Conservation (phyloP, 2,329 filamentous ascomycete genomes). For the Chaetomium sp. region DNA sequence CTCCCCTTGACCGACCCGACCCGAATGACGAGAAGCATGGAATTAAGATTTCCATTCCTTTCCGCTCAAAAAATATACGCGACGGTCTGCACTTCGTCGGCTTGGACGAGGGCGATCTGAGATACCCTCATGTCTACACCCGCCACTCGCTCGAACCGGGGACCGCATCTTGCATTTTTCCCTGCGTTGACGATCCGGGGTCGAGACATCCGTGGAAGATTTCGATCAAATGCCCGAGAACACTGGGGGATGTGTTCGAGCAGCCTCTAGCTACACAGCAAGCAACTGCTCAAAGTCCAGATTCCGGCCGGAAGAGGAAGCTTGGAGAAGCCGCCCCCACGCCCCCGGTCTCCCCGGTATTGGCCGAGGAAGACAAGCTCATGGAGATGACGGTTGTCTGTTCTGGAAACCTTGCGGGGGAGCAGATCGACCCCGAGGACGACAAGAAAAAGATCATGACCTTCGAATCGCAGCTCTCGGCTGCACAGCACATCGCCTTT, state of each 20-base stretch:
- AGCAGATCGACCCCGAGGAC: slow-evolving; percentile 74
- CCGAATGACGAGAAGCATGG: slow-evolving; percentile 32
- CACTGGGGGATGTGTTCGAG: slow-evolving; percentile 74
- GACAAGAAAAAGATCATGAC: slow-evolving; percentile 83
- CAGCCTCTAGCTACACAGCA: slow-evolving; percentile 50
- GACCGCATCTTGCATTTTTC: slow-evolving; percentile 83
- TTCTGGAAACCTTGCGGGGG: slow-evolving; percentile 85
- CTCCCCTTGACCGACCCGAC: slow-evolving; percentile 26
- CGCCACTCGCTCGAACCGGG: slow-evolving; percentile 78
- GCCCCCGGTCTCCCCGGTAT: slow-evolving; percentile 28
- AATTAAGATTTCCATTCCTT: slow-evolving; percentile 66
- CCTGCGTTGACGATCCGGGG: slow-evolving; percentile 84
- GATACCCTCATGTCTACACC: slow-evolving; percentile 92
- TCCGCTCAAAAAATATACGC: slow-evolving; percentile 70
- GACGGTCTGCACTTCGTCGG: slow-evolving; percentile 94
- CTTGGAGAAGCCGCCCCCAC: slow-evolving; percentile 41
- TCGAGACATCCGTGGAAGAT: slow-evolving; percentile 86
- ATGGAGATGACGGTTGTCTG: slow-evolving; percentile 89
- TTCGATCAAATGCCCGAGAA: slow-evolving; percentile 81
- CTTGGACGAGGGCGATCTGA: slow-evolving; percentile 72
- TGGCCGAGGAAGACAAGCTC: slow-evolving; percentile 78
- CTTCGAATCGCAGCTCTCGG: slow-evolving; percentile 73
- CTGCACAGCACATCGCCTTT: slow-evolving; percentile 89
- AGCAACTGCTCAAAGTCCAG: slow-evolving; percentile 31
- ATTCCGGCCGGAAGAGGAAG: slow-evolving; percentile 45